Percentiles rank a stretch among this genome's conserved stretches.
These are phyloP conservation scores for Glutinoglossum americanum DNA, from an alignment of 495 filamentous ascomycete genomes.

Conservation along the genomic window DNA sequence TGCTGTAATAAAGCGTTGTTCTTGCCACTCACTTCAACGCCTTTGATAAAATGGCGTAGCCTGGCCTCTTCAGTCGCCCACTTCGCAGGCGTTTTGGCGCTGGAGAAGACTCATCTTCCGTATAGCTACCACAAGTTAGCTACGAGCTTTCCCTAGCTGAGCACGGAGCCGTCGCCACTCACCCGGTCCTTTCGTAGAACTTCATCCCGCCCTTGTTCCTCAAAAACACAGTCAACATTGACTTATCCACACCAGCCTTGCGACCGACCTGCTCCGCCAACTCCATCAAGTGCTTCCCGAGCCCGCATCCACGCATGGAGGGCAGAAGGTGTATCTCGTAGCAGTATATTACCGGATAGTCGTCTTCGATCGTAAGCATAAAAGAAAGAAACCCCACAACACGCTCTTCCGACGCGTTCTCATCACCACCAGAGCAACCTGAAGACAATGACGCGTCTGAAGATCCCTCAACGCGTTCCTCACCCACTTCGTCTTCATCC, in stretches of 20 bases:
- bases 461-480: slow-evolving; percentile 34
- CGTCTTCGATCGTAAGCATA: slow-evolving; percentile 66
- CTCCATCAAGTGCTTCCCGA: slow-evolving; percentile 17
- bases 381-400: slow-evolving; percentile 54
- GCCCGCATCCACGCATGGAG: slow-evolving; percentile 26
- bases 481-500: background rate
- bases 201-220: slow-evolving; percentile 34
- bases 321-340: slow-evolving; percentile 67
- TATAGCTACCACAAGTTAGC: slow-evolving; percentile 6
- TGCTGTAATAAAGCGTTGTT: too few relatives aligned
- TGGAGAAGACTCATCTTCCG: slow-evolving; percentile 43
- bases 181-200: slow-evolving; percentile 55
- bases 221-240: slow-evolving; percentile 71
- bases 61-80: slow-evolving; percentile 38
- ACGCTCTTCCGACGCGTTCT: background rate
- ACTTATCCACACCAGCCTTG: slow-evolving; percentile 32
- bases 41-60: slow-evolving; percentile 58
- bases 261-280: slow-evolving; percentile 13
- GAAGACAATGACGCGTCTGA: slow-evolving; percentile 12
- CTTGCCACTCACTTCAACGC: too few relatives aligned
- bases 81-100: slow-evolving; percentile 35
- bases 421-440: background rate
- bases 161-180: too few relatives aligned
- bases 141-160: too few relatives aligned
- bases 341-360: slow-evolving; percentile 53